Conservation (phyloP, 208 protist genomes). For the Crithidia fasciculata region DNA sequence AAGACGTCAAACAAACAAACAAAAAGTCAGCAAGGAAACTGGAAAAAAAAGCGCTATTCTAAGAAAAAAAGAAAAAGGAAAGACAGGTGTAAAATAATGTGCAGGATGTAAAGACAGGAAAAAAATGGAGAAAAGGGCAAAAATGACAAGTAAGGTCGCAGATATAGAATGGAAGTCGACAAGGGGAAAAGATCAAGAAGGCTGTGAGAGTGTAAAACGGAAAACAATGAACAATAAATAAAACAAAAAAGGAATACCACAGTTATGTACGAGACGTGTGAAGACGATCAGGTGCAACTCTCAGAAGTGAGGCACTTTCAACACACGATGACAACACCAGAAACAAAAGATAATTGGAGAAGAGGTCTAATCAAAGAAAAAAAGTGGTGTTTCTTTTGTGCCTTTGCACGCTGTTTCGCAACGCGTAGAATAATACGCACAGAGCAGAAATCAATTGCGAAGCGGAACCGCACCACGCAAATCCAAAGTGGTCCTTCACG, state of each 20-base stretch:
- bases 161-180: not conserved
- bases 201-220: not conserved
- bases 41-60: not conserved
- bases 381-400: too few species aligned
- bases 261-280: too few species aligned
- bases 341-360: not conserved
- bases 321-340: too few species aligned
- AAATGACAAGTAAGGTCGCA: not conserved
- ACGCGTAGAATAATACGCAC: too few species aligned
- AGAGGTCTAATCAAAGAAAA: not conserved
- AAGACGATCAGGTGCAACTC: too few species aligned
- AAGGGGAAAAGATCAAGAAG: not conserved
- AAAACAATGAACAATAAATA: not conserved
- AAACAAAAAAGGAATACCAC: not conserved
- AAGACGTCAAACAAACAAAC: conserved; percentile 6
- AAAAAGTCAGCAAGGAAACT: conserved; percentile 15
- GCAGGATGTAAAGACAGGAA: not conserved
- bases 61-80: conserved; percentile 6
- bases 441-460: not conserved
- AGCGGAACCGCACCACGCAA: not conserved
- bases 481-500: not conserved
- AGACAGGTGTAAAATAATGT: not conserved
- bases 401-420: too few species aligned
- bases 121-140: not conserved
- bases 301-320: too few species aligned